These are phyloP conservation scores for Oidiodendron maius DNA, from an alignment of 495 filamentous ascomycete genomes.

Conservation along the genomic window DNA sequence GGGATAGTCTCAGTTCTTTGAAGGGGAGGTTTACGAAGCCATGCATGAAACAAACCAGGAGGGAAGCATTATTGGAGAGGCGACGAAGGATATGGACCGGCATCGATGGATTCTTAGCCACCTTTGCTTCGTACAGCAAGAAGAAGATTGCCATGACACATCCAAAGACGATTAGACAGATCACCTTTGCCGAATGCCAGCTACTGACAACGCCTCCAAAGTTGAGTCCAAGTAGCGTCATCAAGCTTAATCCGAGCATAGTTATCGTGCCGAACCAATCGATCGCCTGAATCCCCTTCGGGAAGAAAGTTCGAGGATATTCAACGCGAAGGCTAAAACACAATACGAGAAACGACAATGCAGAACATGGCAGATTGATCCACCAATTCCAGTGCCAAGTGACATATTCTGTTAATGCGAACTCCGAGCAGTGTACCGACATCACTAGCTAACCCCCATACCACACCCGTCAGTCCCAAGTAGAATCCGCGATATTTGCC, in stretches of 20 bases:
- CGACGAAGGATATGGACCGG: conserved; percentile 56
- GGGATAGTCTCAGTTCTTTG: too few species aligned
- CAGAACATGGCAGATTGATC: conserved; percentile 48
- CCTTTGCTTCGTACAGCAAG: conserved; percentile 54
- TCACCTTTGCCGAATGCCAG: conserved; percentile 53
- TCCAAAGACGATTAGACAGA: conserved; percentile 69
- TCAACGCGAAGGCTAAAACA: conserved; percentile 54
- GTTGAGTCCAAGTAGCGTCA: conserved; percentile 67
- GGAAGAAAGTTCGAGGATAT: conserved; percentile 49
- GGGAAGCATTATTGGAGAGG: conserved; percentile 46
- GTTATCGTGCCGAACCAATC: conserved; percentile 49
- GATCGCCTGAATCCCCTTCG: conserved; percentile 41
- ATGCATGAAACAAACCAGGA: conserved; percentile 52
- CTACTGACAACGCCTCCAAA: conserved; percentile 64
- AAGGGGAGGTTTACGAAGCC: conserved; percentile 26
- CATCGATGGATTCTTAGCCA: conserved; percentile 69
- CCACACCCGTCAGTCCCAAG: conserved; percentile 44
- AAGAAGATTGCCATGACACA: conserved; percentile 52
- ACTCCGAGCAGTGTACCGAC: conserved; percentile 68
- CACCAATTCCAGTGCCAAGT: conserved; percentile 32
- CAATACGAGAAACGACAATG: conserved; percentile 48
- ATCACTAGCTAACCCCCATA: conserved; percentile 65
- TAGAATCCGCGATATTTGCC: background rate
- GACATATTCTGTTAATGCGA: conserved; percentile 49
- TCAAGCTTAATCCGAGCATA: conserved; percentile 59